phyloP scores from a whole-genome alignment of 768 basidiomycete species.

The Lactarius psammicola region DNA sequence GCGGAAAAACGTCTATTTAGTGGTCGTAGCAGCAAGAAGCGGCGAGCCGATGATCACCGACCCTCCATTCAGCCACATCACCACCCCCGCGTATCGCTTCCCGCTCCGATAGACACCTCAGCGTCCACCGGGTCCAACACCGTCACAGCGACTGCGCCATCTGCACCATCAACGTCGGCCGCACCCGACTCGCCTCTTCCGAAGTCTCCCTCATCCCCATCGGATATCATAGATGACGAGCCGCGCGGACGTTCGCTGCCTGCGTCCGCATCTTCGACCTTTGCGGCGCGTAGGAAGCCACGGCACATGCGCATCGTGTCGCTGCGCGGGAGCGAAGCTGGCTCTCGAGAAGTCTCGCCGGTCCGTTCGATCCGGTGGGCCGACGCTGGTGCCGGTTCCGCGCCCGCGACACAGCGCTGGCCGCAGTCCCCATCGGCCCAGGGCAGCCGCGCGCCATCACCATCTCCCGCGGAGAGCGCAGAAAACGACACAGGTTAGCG shows the following conservation, averaged over 20 bases:
- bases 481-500: slow-evolving; percentile 2
- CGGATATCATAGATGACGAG: slow-evolving; percentile 24
- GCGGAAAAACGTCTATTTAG: slow-evolving; percentile 10
- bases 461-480: slow-evolving; percentile 4
- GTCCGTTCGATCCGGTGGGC: slow-evolving; percentile 49
- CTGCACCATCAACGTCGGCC: slow-evolving; percentile 10
- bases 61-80: background rate
- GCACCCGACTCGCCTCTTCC: background rate
- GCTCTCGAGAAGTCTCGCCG: slow-evolving; percentile 44
- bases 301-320: slow-evolving; percentile 36
- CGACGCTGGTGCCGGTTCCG: slow-evolving; percentile 33
- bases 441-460: slow-evolving; percentile 19
- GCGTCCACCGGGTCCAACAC: background rate
- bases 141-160: slow-evolving; percentile 24
- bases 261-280: slow-evolving; percentile 16
- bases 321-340: slow-evolving; percentile 31
- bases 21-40: slow-evolving; percentile 19
- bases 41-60: slow-evolving; percentile 7
- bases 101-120: background rate
- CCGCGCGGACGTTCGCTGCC: slow-evolving; percentile 29
- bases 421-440: slow-evolving; percentile 23
- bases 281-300: slow-evolving; percentile 25
- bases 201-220: background rate
- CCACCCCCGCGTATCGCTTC: background rate
- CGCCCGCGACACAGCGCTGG: slow-evolving; percentile 27